phyloP scores from a whole-genome alignment of 768 basidiomycete species.

The Cubamyces sp. region DNA sequence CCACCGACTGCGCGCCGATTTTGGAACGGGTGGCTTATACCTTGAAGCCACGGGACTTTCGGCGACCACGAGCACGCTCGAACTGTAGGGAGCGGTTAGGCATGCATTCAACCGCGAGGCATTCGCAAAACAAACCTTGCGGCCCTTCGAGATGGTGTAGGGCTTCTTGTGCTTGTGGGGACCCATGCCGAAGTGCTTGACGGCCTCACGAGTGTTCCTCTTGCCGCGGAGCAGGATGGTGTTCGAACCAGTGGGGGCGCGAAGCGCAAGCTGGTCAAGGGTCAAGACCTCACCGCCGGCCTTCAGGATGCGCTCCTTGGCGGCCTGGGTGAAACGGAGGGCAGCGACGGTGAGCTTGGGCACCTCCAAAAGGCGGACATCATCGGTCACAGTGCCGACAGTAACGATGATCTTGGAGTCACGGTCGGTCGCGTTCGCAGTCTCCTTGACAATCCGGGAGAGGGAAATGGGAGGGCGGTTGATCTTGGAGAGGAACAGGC shows the following conservation, averaged over 20 bases:
- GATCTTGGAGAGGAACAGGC: conserved; percentile 95
- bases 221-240: conserved; percentile 92
- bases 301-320: conserved; percentile 93
- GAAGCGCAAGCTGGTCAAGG: conserved; percentile 93
- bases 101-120: neutral
- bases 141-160: conserved; percentile 92
- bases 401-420: conserved; percentile 85
- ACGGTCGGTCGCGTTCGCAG: conserved; percentile 62
- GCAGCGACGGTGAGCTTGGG: conserved; percentile 95
- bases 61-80: conserved; percentile 98
- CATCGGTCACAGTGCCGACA: conserved; percentile 95
- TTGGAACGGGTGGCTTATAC: conserved; percentile 57
- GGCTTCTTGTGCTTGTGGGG: conserved; percentile 99
- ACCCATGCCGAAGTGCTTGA: conserved; percentile 98
- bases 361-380: conserved; percentile 80
- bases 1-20: conserved; percentile 39
- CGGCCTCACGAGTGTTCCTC: conserved; percentile 91
- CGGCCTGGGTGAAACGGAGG: conserved; percentile 90
- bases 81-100: conserved; percentile 50
- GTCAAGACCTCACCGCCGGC: conserved; percentile 95
- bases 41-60: conserved; percentile 98
- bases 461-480: conserved; percentile 97
- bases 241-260: conserved; percentile 94
- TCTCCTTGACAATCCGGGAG: conserved; percentile 89
- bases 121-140: conserved; percentile 64